Conservation (phyloP, 352 stramenopile species). For the Phytophthora hibernalis region DNA sequence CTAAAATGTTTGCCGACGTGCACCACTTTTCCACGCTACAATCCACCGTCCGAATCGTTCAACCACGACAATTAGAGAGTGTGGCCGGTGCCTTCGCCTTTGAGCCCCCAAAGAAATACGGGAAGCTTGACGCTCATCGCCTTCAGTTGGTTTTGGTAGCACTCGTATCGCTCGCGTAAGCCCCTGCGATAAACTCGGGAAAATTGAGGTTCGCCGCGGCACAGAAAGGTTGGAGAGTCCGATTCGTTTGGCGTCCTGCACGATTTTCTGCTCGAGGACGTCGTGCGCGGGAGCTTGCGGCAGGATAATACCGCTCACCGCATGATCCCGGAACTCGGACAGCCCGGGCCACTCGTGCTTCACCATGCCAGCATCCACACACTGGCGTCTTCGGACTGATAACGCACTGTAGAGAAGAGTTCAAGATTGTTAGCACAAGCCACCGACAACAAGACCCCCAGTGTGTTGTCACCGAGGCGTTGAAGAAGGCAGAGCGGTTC, state of each 20-base stretch:
- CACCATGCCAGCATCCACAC: conserved; percentile 30
- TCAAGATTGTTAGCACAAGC: neutral
- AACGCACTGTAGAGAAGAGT: neutral
- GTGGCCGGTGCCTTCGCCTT: conserved; percentile 10
- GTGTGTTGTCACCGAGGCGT: neutral
- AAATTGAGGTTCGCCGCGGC: conserved; percentile 20
- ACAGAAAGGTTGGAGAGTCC: conserved; percentile 32
- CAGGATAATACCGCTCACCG: conserved; percentile 29
- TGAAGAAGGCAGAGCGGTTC: neutral
- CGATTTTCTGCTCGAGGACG: conserved; percentile 28
- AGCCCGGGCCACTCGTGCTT: conserved; percentile 34
- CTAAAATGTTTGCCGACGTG: conserved; percentile 21
- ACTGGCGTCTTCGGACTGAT: neutral
- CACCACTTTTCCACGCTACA: conserved; percentile 20
- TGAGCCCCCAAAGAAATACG: neutral
- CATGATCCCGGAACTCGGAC: conserved; percentile 32
- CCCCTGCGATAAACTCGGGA: conserved; percentile 18
- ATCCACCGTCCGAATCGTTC: conserved; percentile 27
- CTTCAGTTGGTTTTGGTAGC: conserved; percentile 5
- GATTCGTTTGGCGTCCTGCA: conserved; percentile 31
- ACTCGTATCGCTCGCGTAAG: conserved; percentile 22
- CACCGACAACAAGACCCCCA: conserved; percentile 4
- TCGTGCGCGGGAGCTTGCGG: conserved; percentile 26
- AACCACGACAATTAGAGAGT: conserved; percentile 17
- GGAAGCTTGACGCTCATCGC: neutral